Evolutionary conservation across 2,329 filamentous ascomycete genomes (phyloP).

Genomic region (Lojkania enalia): DNA sequence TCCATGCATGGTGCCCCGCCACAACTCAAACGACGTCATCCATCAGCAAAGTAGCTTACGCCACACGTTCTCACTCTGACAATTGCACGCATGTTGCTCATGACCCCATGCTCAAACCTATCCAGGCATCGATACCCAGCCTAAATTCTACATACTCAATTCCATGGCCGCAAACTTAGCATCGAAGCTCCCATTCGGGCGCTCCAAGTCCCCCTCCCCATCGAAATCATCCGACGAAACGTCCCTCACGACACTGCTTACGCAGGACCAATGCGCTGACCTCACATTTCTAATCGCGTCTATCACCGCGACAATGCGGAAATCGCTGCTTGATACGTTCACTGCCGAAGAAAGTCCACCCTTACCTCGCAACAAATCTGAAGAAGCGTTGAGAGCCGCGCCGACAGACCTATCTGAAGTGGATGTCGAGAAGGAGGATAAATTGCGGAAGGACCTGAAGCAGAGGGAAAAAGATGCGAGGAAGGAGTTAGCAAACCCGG

Average conservation of each 20-base stretch:
- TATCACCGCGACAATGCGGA: constrained; percentile 53
- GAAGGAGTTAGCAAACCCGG: constrained; percentile 55
- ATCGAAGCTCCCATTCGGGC: constrained; percentile 41
- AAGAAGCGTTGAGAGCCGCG: constrained; percentile 27
- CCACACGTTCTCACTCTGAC: no score
- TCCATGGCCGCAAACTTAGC: constrained; percentile 23
- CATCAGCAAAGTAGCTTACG: no score
- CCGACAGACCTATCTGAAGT: constrained; percentile 25
- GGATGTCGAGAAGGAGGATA: constrained; percentile 38
- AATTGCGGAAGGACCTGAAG: constrained; percentile 32
- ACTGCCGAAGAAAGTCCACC: constrained; percentile 31
- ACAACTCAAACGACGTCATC: no score
- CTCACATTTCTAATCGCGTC: constrained; percentile 53
- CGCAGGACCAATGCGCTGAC: constrained; percentile 50
- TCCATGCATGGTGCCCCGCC: no score
- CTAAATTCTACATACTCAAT: no score
- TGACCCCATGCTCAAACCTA: no score
- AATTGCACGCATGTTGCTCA: no score
- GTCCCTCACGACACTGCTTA: constrained; percentile 51
- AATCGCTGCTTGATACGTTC: constrained; percentile 49
- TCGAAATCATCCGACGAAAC: constrained; percentile 26
- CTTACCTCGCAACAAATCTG: constrained; percentile 20
- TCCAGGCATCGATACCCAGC: no score
- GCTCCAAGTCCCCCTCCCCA: constrained; percentile 26
- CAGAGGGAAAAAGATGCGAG: constrained; percentile 38